Percentiles rank a stretch among this genome's conserved stretches.
Evolutionary conservation across 306 rosid genomes (phyloP).

Genomic region (Mimosa bimucronata): DNA sequence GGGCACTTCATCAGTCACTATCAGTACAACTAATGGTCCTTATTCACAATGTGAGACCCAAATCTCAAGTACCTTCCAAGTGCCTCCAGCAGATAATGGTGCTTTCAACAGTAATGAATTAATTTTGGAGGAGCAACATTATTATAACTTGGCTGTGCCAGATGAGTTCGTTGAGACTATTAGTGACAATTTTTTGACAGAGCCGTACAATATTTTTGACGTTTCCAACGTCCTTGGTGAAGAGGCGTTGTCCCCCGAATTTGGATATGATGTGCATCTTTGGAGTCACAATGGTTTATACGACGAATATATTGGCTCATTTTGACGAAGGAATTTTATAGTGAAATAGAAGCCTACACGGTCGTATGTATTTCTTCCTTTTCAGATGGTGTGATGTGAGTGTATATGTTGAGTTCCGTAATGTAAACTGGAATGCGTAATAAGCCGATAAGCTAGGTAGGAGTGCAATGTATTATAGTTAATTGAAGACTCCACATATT

Average conservation of each 20-base stretch:
- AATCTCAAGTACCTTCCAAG: background rate
- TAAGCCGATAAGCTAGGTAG: background rate
- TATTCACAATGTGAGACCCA: background rate
- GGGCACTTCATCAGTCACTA: background rate
- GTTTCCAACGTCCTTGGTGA: background rate
- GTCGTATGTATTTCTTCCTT: background rate
- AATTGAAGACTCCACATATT: background rate
- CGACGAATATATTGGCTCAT: background rate
- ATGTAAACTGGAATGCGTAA: background rate
- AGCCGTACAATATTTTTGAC: background rate
- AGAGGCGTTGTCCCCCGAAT: background rate
- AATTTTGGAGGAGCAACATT: too few species aligned
- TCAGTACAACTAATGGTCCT: background rate
- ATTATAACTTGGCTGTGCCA: too few species aligned
- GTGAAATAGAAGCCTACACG: background rate
- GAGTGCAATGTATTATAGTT: background rate
- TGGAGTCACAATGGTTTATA: background rate
- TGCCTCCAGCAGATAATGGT: background rate
- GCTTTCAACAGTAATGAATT: background rate
- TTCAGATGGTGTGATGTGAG: background rate
- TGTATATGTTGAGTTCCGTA: background rate
- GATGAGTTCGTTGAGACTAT: background rate
- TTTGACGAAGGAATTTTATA: background rate
- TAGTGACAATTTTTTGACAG: background rate
- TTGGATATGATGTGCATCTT: background rate